These are phyloP conservation scores for Gnomoniopsis smithogilvyi DNA, from an alignment of 2,329 filamentous ascomycete species.

Conservation along the genomic window DNA sequence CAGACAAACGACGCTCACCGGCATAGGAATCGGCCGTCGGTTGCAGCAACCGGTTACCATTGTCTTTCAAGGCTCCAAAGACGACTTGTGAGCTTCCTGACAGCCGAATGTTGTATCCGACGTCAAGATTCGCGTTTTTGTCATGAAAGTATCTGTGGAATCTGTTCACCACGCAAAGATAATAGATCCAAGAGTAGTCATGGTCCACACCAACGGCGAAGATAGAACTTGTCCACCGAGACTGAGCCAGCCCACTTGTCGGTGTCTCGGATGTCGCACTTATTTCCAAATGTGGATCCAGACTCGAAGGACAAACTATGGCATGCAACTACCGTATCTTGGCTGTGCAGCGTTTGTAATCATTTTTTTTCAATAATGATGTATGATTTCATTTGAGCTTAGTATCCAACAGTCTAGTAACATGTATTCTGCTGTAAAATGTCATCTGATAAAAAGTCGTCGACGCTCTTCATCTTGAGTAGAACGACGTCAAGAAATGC, in stretches of 20 bases:
- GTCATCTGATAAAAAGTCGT: not conserved
- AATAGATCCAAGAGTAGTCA: not conserved
- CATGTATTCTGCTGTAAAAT: not conserved
- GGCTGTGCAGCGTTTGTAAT: not conserved
- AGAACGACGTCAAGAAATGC: not conserved
- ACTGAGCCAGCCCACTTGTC: not conserved
- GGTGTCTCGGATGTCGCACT: conserved; percentile 11
- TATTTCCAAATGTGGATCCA: not conserved
- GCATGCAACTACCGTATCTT: not conserved
- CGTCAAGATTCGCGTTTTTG: not conserved
- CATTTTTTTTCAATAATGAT: not conserved
- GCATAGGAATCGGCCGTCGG: not conserved
- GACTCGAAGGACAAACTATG: not conserved
- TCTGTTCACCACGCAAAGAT: not conserved
- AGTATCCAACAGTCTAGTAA: not conserved
- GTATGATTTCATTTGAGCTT: not conserved
- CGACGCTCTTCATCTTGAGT: not conserved
- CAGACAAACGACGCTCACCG: not conserved
- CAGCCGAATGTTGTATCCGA: not conserved
- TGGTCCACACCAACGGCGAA: not conserved
- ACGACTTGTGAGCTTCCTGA: not conserved
- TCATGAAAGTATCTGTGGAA: too few relatives aligned
- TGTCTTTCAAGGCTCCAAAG: not conserved
- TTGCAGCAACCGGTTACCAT: not conserved
- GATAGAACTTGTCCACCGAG: not conserved